Base-by-base conservation (phyloP, 805 yeast species). In the Naumovozyma baii region DNA sequence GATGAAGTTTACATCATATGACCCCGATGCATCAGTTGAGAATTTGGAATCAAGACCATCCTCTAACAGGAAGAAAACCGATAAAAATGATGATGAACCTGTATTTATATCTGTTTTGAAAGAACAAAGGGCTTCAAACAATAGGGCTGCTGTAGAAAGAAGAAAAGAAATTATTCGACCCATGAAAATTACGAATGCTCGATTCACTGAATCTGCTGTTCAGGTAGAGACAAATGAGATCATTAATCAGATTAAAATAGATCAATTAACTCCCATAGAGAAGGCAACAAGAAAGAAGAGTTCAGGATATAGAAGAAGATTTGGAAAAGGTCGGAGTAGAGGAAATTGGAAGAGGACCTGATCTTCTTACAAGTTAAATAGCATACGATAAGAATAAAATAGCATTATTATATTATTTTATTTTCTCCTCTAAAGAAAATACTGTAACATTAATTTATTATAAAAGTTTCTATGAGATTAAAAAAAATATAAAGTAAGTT, bases 1-100 rank as follows among this genome's bases (percentile, higher is more conserved):
- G 5, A 73, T 83, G 65, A 62, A 69, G 14, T 78, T 80, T 14
- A 31, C 44, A 10, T 19, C 33, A 18, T 22, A 40, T 1, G 35
- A 38, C 20, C 29, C 44, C 10, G 29, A 39, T 16, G 29, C 47
- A 3, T 32, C 10, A 7, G 26, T 7, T 22, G 10, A 22, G 7
- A 10, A 22, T 22, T 40, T n/a, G 3, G 36, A 26, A 4, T 17
- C 20, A 25, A 17, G 31, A 25, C 30, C 38, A 18, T 22, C 38
- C 12, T 15, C 38, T 18, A 18, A n/a, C 13, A 20, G 17, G 14
- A 25, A n/a, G 17, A 34, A 15, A 18, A 25, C 10, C 7, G 31
- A 33, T 26, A 28, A 28, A 5, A 29, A 8, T n/a, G 13, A 8
- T 29, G 13, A 14, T 29, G 15, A 29, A 29, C 31, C 31, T 9